Percentiles rank a stretch among this genome's conserved stretches.
These are phyloP conservation scores for Aquilaria sinensis DNA, from an alignment of 345 rosid species.

Conservation along the genomic window DNA sequence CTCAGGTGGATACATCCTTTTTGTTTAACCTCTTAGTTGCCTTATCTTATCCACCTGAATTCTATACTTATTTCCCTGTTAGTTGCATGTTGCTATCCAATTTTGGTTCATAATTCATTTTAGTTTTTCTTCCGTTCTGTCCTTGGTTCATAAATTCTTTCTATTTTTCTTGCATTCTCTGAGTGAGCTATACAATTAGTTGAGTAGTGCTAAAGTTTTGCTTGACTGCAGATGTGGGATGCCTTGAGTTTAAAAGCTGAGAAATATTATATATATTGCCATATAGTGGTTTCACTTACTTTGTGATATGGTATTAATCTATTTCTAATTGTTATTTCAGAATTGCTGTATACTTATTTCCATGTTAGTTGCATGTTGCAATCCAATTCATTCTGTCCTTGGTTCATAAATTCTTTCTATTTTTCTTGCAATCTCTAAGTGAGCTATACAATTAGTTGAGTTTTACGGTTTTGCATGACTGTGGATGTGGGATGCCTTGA, in stretches of 20 bases:
- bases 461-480: neutral
- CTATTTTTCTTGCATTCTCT: neutral
- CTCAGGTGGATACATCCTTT: slow-evolving; percentile 42
- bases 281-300: neutral
- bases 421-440: neutral
- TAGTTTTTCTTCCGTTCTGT: neutral
- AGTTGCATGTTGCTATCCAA: neutral
- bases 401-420: neutral
- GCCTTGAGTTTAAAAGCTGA: too few relatives aligned
- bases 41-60: neutral
- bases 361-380: neutral
- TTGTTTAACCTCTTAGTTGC: neutral
- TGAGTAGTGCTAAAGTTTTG: neutral
- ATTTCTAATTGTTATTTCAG: neutral
- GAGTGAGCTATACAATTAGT: neutral
- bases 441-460: neutral
- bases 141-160: neutral
- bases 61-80: neutral
- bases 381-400: neutral
- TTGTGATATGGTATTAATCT: neutral
- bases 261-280: too few relatives aligned
- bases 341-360: neutral
- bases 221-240: neutral
- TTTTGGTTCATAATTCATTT: neutral
- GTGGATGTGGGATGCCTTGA: too few relatives aligned